Base-by-base conservation (phyloP, 2,329 filamentous ascomycete genomes). In the Verticillium alfalfae region DNA sequence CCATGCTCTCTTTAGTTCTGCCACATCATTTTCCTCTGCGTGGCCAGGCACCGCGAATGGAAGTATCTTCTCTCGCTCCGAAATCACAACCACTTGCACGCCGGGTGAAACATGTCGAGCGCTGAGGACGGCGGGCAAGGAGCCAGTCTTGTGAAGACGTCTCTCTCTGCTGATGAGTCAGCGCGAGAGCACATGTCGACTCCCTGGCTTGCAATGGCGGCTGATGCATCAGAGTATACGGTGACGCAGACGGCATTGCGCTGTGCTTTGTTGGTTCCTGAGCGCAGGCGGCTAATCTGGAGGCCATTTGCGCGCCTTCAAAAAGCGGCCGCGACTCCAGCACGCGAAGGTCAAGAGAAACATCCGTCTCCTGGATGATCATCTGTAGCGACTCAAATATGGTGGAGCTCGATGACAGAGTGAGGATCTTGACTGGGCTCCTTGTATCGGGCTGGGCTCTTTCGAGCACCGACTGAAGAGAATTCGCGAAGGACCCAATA, bases 271-370 rank as follows among this genome's bases (percentile, higher is more conserved):
- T 66, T 70, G 45, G 22, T 9, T 67, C 63, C 8, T 66, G 72
- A n/a, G 63, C 61, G 62, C 62, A 41, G 64, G 66, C 57, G 61
- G 73, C 69, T 65, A 84, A 63, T 5, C 72, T 72, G n/a, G 73
- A 75, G 5, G 84, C 85, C 59, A 87, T 78, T 9, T 77, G 80
- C 5, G 84, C 84, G 8, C 88, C 88, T 72, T 91, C 88, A 65
- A 81, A 90, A 0, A 87, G 76, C 0, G 88, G 88, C 0, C 88
- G 78, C 2, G 88, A 90, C 70, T 91, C 88, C 3, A 91, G 77
- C 36, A 91, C 76, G 5, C 80, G 81, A 18, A 91, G 71, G 58
- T 87, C 80, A 9, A 89, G 68, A 0, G 64, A 67, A 8, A 79
- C 69, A 1, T 67, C 70, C 2, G 75, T 69, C 1, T 67, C 65